A percentile compares a stretch with the other conserved stretches of the same genome.
These are phyloP conservation scores for Spongospora subterranea DNA, from an alignment of 208 protist species.

Conservation along the genomic window DNA sequence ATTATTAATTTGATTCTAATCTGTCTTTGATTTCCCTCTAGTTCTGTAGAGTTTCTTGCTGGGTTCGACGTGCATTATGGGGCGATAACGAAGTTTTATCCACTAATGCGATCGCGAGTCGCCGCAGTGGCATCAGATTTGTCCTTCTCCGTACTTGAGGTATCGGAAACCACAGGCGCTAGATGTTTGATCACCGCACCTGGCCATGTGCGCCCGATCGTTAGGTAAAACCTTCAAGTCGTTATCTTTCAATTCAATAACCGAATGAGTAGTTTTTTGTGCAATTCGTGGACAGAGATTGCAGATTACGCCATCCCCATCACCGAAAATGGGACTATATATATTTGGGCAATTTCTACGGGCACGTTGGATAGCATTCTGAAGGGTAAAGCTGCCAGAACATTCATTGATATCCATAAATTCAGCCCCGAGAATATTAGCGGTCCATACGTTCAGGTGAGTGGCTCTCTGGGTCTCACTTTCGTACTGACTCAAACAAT, in stretches of 20 bases:
- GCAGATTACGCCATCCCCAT: not conserved
- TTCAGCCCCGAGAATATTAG: not conserved
- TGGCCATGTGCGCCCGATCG: not conserved
- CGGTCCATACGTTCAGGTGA: not conserved
- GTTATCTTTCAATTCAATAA: not conserved
- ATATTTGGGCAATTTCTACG: not conserved
- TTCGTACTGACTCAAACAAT: too few relatives aligned
- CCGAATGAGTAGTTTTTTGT: not conserved
- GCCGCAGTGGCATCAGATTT: not conserved
- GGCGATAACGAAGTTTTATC: not conserved
- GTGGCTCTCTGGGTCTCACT: too few relatives aligned
- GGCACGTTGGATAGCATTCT: not conserved
- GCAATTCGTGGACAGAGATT: not conserved
- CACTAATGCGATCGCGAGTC: not conserved
- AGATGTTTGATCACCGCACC: not conserved
- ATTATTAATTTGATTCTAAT: too few relatives aligned
- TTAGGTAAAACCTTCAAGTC: not conserved
- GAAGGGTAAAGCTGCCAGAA: not conserved
- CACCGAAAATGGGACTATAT: not conserved
- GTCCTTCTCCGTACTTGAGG: not conserved
- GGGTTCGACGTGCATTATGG: not conserved
- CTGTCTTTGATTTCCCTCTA: too few relatives aligned
- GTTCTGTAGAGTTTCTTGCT: not conserved
- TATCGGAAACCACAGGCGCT: not conserved
- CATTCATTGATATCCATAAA: not conserved